Conservation (phyloP, 2,329 filamentous ascomycete genomes). For the Cryphonectria naterciae region DNA sequence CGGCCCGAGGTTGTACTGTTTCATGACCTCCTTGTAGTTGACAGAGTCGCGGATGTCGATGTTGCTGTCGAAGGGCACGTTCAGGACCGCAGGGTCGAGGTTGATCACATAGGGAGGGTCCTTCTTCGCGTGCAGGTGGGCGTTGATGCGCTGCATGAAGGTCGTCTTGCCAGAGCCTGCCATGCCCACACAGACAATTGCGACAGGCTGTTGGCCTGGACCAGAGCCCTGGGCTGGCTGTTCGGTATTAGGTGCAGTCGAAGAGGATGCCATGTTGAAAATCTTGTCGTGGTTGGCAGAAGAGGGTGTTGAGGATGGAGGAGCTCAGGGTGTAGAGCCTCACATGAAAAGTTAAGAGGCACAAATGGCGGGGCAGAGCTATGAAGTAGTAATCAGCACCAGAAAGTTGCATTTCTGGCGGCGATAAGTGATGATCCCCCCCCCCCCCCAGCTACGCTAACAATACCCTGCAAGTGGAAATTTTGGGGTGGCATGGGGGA, state of each 20-base stretch:
- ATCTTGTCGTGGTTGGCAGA: not conserved
- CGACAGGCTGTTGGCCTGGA: slow-evolving; percentile 57
- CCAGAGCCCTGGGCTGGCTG: slow-evolving; percentile 17
- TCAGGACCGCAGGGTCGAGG: slow-evolving; percentile 91
- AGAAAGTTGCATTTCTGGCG: slow-evolving; percentile 2
- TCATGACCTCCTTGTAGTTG: slow-evolving; percentile 99
- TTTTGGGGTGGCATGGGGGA: slow-evolving; percentile 14
- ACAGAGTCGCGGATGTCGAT: slow-evolving; percentile 99
- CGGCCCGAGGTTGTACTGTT: slow-evolving; percentile 95
- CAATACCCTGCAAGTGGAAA: not conserved
- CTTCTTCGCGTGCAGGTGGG: slow-evolving; percentile 81
- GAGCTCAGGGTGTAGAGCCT: not conserved
- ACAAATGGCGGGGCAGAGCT: slow-evolving; percentile 16
- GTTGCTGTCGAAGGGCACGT: slow-evolving; percentile 93
- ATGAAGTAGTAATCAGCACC: not conserved
- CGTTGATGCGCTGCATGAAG: slow-evolving; percentile 98
- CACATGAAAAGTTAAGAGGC: slow-evolving; percentile 25
- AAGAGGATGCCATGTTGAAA: slow-evolving; percentile 31
- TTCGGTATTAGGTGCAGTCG: slow-evolving; percentile 25
- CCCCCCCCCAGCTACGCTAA: not conserved
- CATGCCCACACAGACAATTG: slow-evolving; percentile 96
- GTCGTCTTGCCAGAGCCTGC: slow-evolving; percentile 98
- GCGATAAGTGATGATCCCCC: not conserved
- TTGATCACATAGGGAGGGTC: slow-evolving; percentile 94
- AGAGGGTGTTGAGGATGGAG: not conserved